Percentiles rank a stretch among this genome's conserved stretches.
Evolutionary conservation across 1,139 yeast species (phyloP).

Genomic region (Kluyveromyces marxianus): DNA sequence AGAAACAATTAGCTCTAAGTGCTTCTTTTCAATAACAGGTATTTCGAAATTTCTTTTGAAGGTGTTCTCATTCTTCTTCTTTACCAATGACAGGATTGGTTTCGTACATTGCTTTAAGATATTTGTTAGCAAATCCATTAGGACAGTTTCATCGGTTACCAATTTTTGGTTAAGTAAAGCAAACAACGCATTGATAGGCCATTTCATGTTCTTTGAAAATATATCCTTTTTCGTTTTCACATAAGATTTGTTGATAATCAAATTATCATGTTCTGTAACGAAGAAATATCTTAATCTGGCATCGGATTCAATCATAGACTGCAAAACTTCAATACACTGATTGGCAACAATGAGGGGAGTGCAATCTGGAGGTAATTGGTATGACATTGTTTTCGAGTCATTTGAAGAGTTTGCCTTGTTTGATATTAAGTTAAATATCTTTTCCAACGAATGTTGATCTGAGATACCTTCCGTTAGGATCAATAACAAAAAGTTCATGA

Average conservation of each 20-base stretch:
- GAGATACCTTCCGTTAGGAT: conserved; percentile 67
- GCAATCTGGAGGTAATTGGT: conserved; percentile 50
- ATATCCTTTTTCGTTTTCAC: conserved; percentile 33
- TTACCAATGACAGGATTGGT: conserved; percentile 51
- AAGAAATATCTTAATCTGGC: conserved; percentile 67
- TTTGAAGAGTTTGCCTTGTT: conserved; percentile 29
- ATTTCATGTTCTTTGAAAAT: conserved; percentile 42
- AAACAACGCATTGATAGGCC: conserved; percentile 66
- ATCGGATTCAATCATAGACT: conserved; percentile 62
- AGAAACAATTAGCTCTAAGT: conserved; percentile 56
- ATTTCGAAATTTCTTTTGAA: conserved; percentile 38
- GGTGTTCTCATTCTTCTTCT: conserved; percentile 21
- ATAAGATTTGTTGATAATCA: conserved; percentile 39
- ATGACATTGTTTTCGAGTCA: conserved; percentile 9
- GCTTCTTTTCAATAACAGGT: conserved; percentile 60
- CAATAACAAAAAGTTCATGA: conserved; percentile 61
- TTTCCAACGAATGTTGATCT: conserved; percentile 56
- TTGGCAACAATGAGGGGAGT: conserved; percentile 67
- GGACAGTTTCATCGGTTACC: conserved; percentile 62
- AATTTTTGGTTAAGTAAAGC: conserved; percentile 53
- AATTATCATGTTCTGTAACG: conserved; percentile 71
- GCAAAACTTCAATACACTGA: conserved; percentile 71
- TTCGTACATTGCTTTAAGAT: conserved; percentile 71
- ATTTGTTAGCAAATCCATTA: conserved; percentile 71
- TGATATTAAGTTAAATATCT: conserved; percentile 53